Conservation (phyloP, 495 filamentous ascomycete species). For the Penicillium silybi region DNA sequence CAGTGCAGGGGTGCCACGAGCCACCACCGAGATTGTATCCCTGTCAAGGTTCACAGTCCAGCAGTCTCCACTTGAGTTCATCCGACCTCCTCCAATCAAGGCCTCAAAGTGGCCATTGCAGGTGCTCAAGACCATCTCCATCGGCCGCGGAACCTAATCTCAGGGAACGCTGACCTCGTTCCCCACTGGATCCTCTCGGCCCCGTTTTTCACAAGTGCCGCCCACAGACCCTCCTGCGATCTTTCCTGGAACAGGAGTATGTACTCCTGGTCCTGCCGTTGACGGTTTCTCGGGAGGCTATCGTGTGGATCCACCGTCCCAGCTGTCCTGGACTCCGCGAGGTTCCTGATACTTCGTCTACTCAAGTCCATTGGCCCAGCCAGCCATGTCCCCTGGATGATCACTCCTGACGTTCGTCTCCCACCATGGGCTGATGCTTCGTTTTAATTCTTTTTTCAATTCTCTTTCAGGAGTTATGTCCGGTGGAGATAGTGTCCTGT, state of each 20-base stretch:
- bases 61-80: slow-evolving; percentile 11
- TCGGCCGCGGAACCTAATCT: slow-evolving; percentile 26
- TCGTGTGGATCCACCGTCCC: slow-evolving; percentile 20
- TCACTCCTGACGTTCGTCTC: slow-evolving; percentile 22
- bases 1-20: slow-evolving; percentile 15
- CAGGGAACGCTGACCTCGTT: not conserved
- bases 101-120: not conserved
- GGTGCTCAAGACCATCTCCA: slow-evolving; percentile 5
- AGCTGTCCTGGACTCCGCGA: slow-evolving; percentile 19
- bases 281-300: slow-evolving; percentile 26
- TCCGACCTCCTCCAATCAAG: slow-evolving; percentile 15
- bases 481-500: slow-evolving; percentile 1
- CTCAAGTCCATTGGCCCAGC: slow-evolving; percentile 30
- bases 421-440: slow-evolving; percentile 17
- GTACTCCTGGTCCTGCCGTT: slow-evolving; percentile 12
- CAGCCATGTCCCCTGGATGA: slow-evolving; percentile 28
- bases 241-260: slow-evolving; percentile 9
- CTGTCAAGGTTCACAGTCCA: not conserved
- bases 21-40: not conserved
- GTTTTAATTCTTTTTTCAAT: not conserved
- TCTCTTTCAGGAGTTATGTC: not conserved
- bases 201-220: not conserved
- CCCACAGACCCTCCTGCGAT: slow-evolving; percentile 2
- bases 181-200: not conserved
- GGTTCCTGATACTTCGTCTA: slow-evolving; percentile 18